Base-by-base conservation (phyloP, 2,329 filamentous ascomycete genomes). In the Aureobasidium leucospermi region DNA sequence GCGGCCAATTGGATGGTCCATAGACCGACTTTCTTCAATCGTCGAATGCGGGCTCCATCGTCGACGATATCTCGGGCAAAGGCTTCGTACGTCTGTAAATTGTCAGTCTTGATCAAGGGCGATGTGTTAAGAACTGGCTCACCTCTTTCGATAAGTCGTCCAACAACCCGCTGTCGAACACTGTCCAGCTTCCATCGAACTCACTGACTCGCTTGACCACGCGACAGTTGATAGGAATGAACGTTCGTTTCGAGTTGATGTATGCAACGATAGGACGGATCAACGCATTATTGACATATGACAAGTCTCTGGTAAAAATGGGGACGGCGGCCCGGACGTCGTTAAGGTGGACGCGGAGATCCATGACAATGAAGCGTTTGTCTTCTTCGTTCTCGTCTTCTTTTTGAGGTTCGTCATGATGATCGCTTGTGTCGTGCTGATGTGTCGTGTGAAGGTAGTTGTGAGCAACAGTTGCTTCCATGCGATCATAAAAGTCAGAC, bases 221-320 rank as follows among this genome's bases (percentile, higher is more conserved):
- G 62, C 93, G 88, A 75, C 94, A 97, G 67, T 87, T 89, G 67
- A 99, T 90, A 29, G 94, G 94, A 45, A 99, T 97, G 69, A 96
- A 97, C 0, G 93, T 96, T 69, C 87, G 87, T 71, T 91, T 90
- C 43, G 90, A 89, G 74, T 99, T 99, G 75, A 99, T 97, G 72
- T 97, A 99, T 6, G 94, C 94, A 42, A 99, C 92, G 62, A 99
- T 99, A 15, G 94, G 94, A 4, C 94, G 85, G 38, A 97, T 90
- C 4, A 97, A 85, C 1, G 94, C 91, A 72, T 96, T 95, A 74
- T 96, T 97, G 68, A 96, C 88, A 72, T 97, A 99, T 0, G 90
- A 95, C 51, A 97, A 83, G 69, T 96, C 88, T 15, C 85, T 87
- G 1, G 89, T 96, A 76, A 99, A 97, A 53, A 97, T 82, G 0